A percentile compares a stretch with the other conserved stretches of the same genome.
These are phyloP conservation scores for Akanthomyces muscarius DNA, from an alignment of 2,329 filamentous ascomycete species.

Conservation along the genomic window DNA sequence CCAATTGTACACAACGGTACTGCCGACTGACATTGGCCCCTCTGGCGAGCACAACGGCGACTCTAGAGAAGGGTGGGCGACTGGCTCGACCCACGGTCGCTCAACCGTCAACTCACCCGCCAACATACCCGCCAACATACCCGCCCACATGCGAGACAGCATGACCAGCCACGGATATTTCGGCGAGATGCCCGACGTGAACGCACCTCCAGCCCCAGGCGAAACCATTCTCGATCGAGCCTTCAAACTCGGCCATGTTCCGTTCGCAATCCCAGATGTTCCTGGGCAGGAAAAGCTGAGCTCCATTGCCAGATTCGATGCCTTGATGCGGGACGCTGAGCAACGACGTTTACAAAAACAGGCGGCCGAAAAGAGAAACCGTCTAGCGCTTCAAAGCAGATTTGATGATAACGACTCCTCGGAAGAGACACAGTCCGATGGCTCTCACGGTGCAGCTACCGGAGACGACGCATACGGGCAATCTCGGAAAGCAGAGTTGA, in stretches of 20 bases:
- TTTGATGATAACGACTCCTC: slow-evolving; percentile 50
- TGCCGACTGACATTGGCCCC: slow-evolving; percentile 53
- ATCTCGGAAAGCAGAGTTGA: slow-evolving; percentile 29
- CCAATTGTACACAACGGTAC: slow-evolving; percentile 48
- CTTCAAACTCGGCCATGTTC: slow-evolving; percentile 60
- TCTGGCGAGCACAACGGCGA: slow-evolving; percentile 53
- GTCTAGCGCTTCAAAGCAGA: slow-evolving; percentile 41
- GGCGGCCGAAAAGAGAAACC: slow-evolving; percentile 30
- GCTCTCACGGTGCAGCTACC: slow-evolving; percentile 39
- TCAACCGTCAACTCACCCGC: slow-evolving; percentile 55
- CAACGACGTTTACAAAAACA: slow-evolving; percentile 43
- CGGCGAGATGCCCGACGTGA: slow-evolving; percentile 37
- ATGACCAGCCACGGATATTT: slow-evolving; percentile 47
- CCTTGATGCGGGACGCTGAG: slow-evolving; percentile 60
- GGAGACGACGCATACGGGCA: slow-evolving; percentile 36
- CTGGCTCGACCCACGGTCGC: slow-evolving; percentile 56
- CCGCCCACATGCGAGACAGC: slow-evolving; percentile 51
- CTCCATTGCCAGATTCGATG: slow-evolving; percentile 62
- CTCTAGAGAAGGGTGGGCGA: slow-evolving; percentile 50
- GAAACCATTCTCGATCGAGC: slow-evolving; percentile 66
- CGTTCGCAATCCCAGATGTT: slow-evolving; percentile 51
- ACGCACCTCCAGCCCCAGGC: slow-evolving; percentile 50
- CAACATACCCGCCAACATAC: slow-evolving; percentile 49
- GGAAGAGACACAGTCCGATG: slow-evolving; percentile 36
- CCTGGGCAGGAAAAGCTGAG: slow-evolving; percentile 60